Base-by-base conservation (phyloP, 2,329 filamentous ascomycete genomes). In the Claviceps quebecensis region DNA sequence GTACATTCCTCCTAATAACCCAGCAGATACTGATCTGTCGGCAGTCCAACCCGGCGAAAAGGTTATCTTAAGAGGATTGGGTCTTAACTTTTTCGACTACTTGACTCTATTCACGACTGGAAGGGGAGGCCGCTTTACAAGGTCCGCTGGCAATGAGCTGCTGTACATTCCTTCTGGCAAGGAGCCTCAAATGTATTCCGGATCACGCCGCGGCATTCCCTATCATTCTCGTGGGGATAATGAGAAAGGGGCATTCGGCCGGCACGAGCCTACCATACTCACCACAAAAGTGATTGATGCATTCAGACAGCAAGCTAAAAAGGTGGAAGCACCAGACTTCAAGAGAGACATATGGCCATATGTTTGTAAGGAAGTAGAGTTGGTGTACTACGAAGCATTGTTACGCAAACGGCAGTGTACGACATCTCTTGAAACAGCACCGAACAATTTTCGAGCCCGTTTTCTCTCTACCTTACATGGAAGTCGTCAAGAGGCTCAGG, bases 51-150 rank as follows among this genome's bases (percentile, higher is more conserved):
- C 48, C 2, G 48, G 51, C 4, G 48, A 53, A 19, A 6, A 11
- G 0, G 51, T 53, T 11, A 9, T 53, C 9, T 29, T 53, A 8
- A 44, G 48, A 16, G 51, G 51, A 1, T 19, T 53, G 1, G 51
- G 51, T 5, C 51, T 53, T 14, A 53, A 53, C 43, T 53, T 53
- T 17, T 53, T 53, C 22, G 51, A 53, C 38, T 49, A 53, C 48
- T n/a, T 53, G 14, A 16, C 51, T 3, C 9, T 53, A 11, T 29
- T 53, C 1, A 53, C 51, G 5, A 50, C 37, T 9, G 51, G 51
- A 0, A 48, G 51, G 9, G 51, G 51, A 2, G 51, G 51, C 4
- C 23, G 17, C 7, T 53, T 50, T 7, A 22, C 37, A 4, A 37
- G 22, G 14, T 23, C 44, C 6, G 9, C 26, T 1, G 16, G 19